phyloP scores from a whole-genome alignment of 2,329 filamentous ascomycete genomes.

The Calonectria hawksworthii region DNA sequence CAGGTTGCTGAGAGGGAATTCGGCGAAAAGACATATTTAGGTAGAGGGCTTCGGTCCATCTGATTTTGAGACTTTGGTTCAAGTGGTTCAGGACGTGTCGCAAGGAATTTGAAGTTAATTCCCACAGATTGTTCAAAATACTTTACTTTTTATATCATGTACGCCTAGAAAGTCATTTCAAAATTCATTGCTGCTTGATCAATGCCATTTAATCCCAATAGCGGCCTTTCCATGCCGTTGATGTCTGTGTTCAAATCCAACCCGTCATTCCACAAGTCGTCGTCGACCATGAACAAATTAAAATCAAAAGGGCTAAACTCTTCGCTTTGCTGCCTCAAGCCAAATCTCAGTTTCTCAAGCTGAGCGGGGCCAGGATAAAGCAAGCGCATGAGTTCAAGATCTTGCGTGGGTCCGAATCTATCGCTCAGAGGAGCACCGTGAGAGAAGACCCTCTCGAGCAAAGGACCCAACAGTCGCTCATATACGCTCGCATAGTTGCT shows the following conservation, averaged over 20 bases:
- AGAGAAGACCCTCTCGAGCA: not conserved
- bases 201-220: not conserved
- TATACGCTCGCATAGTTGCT: not conserved
- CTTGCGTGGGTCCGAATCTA: conserved; percentile 17
- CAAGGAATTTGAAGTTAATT: not conserved
- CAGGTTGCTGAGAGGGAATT: conserved; percentile 17
- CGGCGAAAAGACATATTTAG: conserved; percentile 9
- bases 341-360: conserved; percentile 14
- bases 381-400: conserved; percentile 21
- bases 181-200: not conserved
- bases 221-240: not conserved
- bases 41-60: not conserved
- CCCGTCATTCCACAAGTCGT: not conserved
- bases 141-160: not conserved
- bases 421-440: not conserved
- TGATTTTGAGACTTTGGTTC: not conserved
- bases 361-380: conserved; percentile 19
- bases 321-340: not conserved
- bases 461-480: not conserved
- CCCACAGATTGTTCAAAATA: not conserved
- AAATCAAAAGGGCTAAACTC: conserved; percentile 21
- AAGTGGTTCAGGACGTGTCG: not conserved
- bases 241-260: not conserved
- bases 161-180: not conserved
- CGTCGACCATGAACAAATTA: conserved; percentile 19